Evolutionary conservation across 495 filamentous ascomycete species (phyloP).

Genomic region (Lasiosphaeria miniovina): DNA sequence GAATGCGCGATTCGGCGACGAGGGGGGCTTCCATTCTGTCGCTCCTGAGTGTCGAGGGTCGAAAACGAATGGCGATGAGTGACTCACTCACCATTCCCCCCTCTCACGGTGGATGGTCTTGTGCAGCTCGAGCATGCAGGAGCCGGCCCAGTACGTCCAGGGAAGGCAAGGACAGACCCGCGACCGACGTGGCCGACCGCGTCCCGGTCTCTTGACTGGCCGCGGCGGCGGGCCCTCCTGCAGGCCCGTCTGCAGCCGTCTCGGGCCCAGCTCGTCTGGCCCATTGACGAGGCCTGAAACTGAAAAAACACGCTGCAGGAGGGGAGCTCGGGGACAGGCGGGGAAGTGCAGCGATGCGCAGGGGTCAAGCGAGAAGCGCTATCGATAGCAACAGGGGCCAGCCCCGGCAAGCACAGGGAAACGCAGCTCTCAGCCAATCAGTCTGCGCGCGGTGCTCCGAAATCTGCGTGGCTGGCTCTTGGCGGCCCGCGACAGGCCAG

Average conservation of each 20-base stretch:
- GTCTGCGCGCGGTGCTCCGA: not conserved
- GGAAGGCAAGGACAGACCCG: not conserved
- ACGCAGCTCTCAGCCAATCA: slow-evolving; percentile 13
- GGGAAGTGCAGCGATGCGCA: slow-evolving; percentile 8
- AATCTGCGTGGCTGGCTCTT: slow-evolving; percentile 11
- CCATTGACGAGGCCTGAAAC: slow-evolving; percentile 25
- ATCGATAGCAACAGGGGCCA: slow-evolving; percentile 27
- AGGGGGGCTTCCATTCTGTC: slow-evolving; percentile 13
- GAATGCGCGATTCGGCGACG: slow-evolving; percentile 15
- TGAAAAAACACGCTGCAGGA: slow-evolving; percentile 17
- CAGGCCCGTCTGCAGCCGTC: slow-evolving; percentile 27
- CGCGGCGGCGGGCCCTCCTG: slow-evolving; percentile 12
- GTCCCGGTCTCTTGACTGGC: slow-evolving; percentile 29
- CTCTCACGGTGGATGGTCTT: slow-evolving; percentile 15
- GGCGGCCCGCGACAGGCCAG: slow-evolving; percentile 13
- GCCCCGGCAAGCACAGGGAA: not conserved
- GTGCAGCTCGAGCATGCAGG: slow-evolving; percentile 20
- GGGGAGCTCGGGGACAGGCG: slow-evolving; percentile 12
- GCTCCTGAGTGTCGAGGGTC: slow-evolving; percentile 17
- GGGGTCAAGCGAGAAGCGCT: slow-evolving; percentile 30
- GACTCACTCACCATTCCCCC: slow-evolving; percentile 25
- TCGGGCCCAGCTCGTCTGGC: slow-evolving; percentile 19
- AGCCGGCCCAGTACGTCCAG: not conserved
- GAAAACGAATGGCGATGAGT: slow-evolving; percentile 31
- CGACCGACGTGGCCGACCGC: slow-evolving; percentile 26